Base-by-base conservation (phyloP, 108 stramenopile species). In the Mayamaea pseudoterrestris region DNA sequence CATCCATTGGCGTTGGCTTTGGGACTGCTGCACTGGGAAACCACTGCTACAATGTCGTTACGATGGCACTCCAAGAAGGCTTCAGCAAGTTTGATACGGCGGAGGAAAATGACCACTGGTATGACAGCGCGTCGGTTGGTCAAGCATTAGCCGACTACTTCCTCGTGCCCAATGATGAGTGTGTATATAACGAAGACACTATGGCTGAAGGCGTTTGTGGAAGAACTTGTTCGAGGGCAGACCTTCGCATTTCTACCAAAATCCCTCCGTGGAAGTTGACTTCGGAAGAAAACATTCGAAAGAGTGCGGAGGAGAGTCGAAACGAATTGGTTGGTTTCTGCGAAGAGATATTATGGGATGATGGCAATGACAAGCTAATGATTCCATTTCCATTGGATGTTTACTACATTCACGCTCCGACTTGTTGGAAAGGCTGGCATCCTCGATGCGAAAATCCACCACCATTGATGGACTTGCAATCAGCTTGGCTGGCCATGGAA, bases 181-280 rank as follows among this genome's bases (percentile, higher is more conserved):
- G 23, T 9, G 26, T 47, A 14, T 46, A 54, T 32, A 35, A 49
- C 12, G 35, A 49, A 20, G n/a, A n/a, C n/a, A n/a, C n/a, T n/a
- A n/a, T n/a, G n/a, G n/a, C n/a, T 39, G 5, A 14, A 20, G 8
- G 4, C 4, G 16, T 39, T 39, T 39, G 37, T 39, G 50, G 50
- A 12, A 18, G 25, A 24, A 23, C 29, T 2, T 51, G 50, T 25
- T 25, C 22, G 9, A 9, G n/a, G 5, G 25, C 44, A 51, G 27
- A 64, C 2, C 49, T 65, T 17, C 48, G 41, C 12, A 57, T 73
- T 6, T 55, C 62, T n/a, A 73, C 71, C 35, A 73, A 73, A 34
- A 73, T 73, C 26, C 71, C 71, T 31, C 71, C 71, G 1, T 73
- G 71, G 71, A 47, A 35, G 21, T 46, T 73, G 35, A 73, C 71